Base-by-base conservation (phyloP, 176 grass and related monocot species). In the Oryza coarctata region DNA sequence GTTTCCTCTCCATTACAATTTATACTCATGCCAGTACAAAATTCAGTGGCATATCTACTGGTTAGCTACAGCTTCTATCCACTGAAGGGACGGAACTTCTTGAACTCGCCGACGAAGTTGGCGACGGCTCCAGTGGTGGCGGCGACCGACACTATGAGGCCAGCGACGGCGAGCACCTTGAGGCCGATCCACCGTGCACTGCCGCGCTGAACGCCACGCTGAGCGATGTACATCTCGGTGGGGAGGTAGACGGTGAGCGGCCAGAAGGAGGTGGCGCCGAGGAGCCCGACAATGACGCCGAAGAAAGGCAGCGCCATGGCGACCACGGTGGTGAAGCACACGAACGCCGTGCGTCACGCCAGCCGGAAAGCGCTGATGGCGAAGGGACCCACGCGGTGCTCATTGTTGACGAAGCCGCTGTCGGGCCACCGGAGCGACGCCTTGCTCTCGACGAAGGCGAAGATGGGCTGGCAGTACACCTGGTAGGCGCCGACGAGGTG, bases 221-320 rank as follows among this genome's bases (percentile, higher is more conserved):
- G 87, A 47, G 29, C 82, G 61, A 95, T 87, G 89, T 95, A 90
- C 93, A 95, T 95, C 78, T 95, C 85, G 18, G 92, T 47, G 4
- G 93, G 93, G 70, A 95, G 92, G 82, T 90, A 92, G 41, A 95
- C 87, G 14, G 93, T 92, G 39, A 92, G 79, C 28, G 93, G 93
- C 93, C 93, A 95, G 84, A 95, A 95, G 0, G 87, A 86, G 57
- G 92, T 76, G 12, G 93, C 89, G 17, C 93, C 93, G 55, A 95
- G 89, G 31, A 95, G 81, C 0, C 93, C 90, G 2, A 95, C 86
- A 0, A 95, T 74, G 68, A 88, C 85, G 33, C 88, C 91, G 90
- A 95, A 95, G 83, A 95, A 95, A 0, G 93, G 93, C 1, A 95
- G 84, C 9, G 92, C 67, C 87, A 92, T 92, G 74, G 93, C 88